These are phyloP conservation scores for Lentinula sp. DNA, from an alignment of 768 basidiomycete genomes.

Conservation along the genomic window DNA sequence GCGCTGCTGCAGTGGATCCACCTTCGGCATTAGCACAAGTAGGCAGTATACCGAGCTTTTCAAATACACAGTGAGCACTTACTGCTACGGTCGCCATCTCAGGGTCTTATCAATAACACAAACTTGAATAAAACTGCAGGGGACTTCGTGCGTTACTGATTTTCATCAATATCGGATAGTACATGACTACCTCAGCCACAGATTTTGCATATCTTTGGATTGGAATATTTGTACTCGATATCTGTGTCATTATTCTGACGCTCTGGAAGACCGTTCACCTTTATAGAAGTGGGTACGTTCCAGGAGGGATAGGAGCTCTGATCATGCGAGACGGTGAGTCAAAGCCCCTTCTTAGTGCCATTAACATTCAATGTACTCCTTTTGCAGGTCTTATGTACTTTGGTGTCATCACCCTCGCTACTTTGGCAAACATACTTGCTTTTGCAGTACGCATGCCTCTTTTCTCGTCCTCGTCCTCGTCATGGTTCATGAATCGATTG, in stretches of 20 bases:
- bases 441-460: background rate
- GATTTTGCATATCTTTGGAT: background rate
- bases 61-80: background rate
- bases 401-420: background rate
- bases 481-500: background rate
- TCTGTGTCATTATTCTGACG: background rate
- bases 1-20: background rate
- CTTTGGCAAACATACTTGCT: background rate
- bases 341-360: background rate
- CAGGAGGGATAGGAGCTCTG: background rate
- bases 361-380: too few relatives aligned
- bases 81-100: too few relatives aligned
- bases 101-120: too few relatives aligned
- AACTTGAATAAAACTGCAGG: background rate
- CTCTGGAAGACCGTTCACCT: background rate
- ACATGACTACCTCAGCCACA: background rate
- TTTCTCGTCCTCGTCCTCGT: background rate
- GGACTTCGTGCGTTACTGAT: background rate
- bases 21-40: background rate
- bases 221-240: background rate
- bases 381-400: background rate
- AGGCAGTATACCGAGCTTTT: background rate
- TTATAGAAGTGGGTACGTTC: background rate
- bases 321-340: conserved; percentile 5
- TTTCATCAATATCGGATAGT: background rate